Evolutionary conservation across 2,329 filamentous ascomycete genomes (phyloP), one percentile per base, ranked within the genome.

Genomic region (Phoma sp.): DNA sequence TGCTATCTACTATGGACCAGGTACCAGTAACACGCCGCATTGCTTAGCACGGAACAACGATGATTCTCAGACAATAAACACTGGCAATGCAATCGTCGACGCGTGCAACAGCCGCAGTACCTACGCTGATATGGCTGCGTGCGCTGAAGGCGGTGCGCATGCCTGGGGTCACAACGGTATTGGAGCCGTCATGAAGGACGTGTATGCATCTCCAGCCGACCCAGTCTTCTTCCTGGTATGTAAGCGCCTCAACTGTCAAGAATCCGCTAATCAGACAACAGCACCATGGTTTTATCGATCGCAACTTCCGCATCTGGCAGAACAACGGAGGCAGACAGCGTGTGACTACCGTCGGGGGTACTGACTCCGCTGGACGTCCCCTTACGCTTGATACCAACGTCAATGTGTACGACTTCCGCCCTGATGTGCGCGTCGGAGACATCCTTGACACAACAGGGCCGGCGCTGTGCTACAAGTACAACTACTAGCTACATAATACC

Each of bases 241-340:
- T 10, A 27, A 25, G 12, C 27, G 27, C 12, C 19, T 1, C 31
- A 12, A 17, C 12, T 19, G 7, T 5, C 4, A 8, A 19, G 9
- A 12, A 5, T 3, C 4, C 15, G 13, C 43, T 45, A 19, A 45
- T 19, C 12, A 36, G 1, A 17, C n/a, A 15, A 25, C 12, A 45
- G 44, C 48, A 51, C 48, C 81, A 83, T 58, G 75, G 66, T 9
- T 78, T 78, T 63, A 76, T 83, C 43, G 81, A 83, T 67, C 76
- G 79, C 37, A 73, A 78, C 32, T 82, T 75, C 73, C 80, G 78
- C 74, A 78, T 81, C 55, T 83, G 80, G 80, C 80, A 83, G 65
- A 72, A 72, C 62, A 29, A 35, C 13, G 38, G 38, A 21, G 60
- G 70, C 51, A 35, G 57, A 13, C 47, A 51, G 2, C 69, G 72